These are phyloP conservation scores for Saccharum spontaneum DNA, from an alignment of 176 grass and related monocot genomes.

Conservation along the genomic window DNA sequence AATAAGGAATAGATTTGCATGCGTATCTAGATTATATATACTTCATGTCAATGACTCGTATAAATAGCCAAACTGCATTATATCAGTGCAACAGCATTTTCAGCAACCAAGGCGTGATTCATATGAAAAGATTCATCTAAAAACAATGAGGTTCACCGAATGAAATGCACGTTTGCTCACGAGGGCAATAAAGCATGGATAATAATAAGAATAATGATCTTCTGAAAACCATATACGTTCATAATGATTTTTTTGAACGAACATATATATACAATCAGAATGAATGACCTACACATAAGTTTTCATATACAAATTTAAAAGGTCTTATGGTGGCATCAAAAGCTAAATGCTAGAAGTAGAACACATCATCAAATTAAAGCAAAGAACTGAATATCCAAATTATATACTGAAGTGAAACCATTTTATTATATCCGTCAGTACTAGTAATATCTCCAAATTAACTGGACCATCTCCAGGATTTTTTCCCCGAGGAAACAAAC, in stretches of 20 bases:
- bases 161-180: background rate
- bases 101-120: too few species aligned
- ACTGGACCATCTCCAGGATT: slow-evolving; percentile 33
- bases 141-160: background rate
- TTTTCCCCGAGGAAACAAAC: slow-evolving; percentile 29
- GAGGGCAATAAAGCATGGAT: background rate
- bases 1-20: background rate
- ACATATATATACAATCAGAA: too few species aligned
- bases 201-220: background rate
- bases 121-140: background rate
- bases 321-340: background rate
- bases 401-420: background rate
- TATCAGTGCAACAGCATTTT: background rate
- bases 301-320: background rate
- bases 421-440: slow-evolving; percentile 34
- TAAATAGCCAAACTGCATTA: background rate
- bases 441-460: slow-evolving; percentile 21
- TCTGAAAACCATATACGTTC: background rate
- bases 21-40: background rate
- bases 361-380: background rate
- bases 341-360: background rate
- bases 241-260: too few species aligned
- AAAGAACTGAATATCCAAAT: background rate
- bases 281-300: background rate
- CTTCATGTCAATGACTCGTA: background rate